phyloP scores from a whole-genome alignment of 1,284 basidiomycete genomes.

The Irpex rosettiformis region DNA sequence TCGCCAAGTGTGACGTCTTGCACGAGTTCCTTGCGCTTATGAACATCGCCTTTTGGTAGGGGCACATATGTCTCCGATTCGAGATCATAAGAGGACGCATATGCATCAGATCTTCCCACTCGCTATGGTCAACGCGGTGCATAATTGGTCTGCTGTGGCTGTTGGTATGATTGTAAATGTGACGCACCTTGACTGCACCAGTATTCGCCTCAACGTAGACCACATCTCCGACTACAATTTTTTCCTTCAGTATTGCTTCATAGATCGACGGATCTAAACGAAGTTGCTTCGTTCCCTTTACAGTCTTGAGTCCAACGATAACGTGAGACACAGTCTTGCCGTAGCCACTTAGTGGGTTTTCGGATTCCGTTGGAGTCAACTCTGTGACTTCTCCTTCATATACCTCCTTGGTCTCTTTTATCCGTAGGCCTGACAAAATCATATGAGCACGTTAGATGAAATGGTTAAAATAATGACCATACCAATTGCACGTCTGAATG shows the following conservation, averaged over 20 bases:
- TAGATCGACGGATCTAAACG: slow-evolving; percentile 95
- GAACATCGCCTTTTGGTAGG: slow-evolving; percentile 96
- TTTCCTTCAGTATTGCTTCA: slow-evolving; percentile 97
- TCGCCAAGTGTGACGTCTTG: slow-evolving; percentile 98
- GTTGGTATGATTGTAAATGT: not conserved
- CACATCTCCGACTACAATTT: slow-evolving; percentile 95
- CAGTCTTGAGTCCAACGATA: slow-evolving; percentile 94
- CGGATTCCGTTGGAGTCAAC: slow-evolving; percentile 91
- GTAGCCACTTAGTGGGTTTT: slow-evolving; percentile 95
- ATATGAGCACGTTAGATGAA: not conserved
- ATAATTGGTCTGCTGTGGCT: not conserved
- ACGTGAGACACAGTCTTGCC: slow-evolving; percentile 99
- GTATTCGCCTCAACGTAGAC: slow-evolving; percentile 95
- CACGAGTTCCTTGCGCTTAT: slow-evolving; percentile 96
- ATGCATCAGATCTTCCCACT: slow-evolving; percentile 96
- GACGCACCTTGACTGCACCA: slow-evolving; percentile 87
- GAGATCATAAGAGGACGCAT: slow-evolving; percentile 97
- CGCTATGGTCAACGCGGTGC: slow-evolving; percentile 45
- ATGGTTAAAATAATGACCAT: slow-evolving; percentile 28
- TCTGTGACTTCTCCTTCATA: slow-evolving; percentile 99
- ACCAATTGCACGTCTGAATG: slow-evolving; percentile 96
- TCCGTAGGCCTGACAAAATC: slow-evolving; percentile 69
- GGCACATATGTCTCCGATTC: slow-evolving; percentile 99
- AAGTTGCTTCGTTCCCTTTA: slow-evolving; percentile 97
- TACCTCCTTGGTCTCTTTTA: slow-evolving; percentile 98